Evolutionary conservation across 2,329 filamentous ascomycete species (phyloP), one percentile per base, ranked within the genome.

Genomic region (Thielaviopsis musarum): DNA sequence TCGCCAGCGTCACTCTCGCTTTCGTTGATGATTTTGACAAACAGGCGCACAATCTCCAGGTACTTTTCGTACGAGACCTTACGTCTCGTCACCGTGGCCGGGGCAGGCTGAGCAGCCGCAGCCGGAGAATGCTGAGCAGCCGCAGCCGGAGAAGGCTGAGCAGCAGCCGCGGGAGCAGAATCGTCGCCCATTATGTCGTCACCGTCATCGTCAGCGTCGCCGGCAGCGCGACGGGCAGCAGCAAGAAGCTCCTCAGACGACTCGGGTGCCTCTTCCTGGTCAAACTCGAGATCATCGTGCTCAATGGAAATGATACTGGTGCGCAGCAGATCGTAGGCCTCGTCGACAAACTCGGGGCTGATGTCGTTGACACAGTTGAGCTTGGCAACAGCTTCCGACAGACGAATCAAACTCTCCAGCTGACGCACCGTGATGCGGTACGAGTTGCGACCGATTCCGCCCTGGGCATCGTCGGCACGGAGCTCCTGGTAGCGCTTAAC

Each of bases 271-370:
- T 74, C 74, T 5, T 84, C 81, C 5, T 91, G 90, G 58, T 95
- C 89, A 62, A 98, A 85, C 68, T 97, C 91, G 17, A 98, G 84
- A 66, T 98, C 93, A 66, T 98, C 93, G 68, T 97, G 93, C 72
- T 98, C 93, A 26, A 98, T 93, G 1, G 87, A 93, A 66, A 98
- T 96, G 69, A 98, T 98, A 70, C 87, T 93, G 72, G 96, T 91
- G 51, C 90, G 79, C 13, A 98, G 80, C 10, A 98, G 79, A 66
- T 93, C 89, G 71, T 86, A 97, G 0, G 91, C 93, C 72, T 98
- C 93, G 49, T 86, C 80, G 17, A 98, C 93, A 72, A 97, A 95
- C 0, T 81, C 80, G 1, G 87, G 79, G 0, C 83, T 84, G 62
- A 98, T 87, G 64, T 96, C 90, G 66, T 91, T 87, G 15, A 95